Evolutionary conservation across 352 stramenopile genomes (phyloP), one percentile per base, ranked within the genome.

Genomic region (Ophiocytium majus): DNA sequence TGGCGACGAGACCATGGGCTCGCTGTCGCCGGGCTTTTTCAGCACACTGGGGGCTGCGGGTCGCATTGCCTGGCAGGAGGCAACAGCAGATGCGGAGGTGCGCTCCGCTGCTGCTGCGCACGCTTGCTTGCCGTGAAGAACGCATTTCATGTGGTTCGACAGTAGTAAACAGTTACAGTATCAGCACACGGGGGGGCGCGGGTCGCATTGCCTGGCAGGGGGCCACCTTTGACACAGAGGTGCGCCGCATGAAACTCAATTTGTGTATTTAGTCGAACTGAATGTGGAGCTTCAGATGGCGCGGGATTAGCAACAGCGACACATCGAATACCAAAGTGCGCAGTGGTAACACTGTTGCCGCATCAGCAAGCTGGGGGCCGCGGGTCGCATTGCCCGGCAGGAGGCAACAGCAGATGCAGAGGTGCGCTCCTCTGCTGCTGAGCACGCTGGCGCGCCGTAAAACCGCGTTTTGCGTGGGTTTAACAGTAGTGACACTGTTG

Each of bases 1-100:
- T 92, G 95, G 23, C 95, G 93, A 92, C 90, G 94, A n/a, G 86
- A 92, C 94, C 82, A 94, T 95, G 92, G 93, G 93, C 23, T 96
- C 83, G 92, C 94, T 83, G 90, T 86, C 33, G 86, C 89, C 82
- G 34, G 49, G 57, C 43, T 86, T 91, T 33, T 86, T 63, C 79
- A 92, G 92, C 28, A 94, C 95, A 85, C 84, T 49, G 83, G 93
- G 23, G 91, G 92, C 0, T 92, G 94, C 75, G 91, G 0, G 92
- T 93, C 63, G 90, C 91, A 10, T 95, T 91, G 0, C 92, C 85
- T 49, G 89, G 87, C 50, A 94, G 91, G 49, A 88, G 87, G 0
- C 43, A 14, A 57, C 43, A 57, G 5, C 43, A 14, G 43, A 57
- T 14, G 14, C 43, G 43, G 43, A 57, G 43, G 43, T 57, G 43